Conservation (phyloP, 2,329 filamentous ascomycete genomes). For the Blumeriella jaapii region DNA sequence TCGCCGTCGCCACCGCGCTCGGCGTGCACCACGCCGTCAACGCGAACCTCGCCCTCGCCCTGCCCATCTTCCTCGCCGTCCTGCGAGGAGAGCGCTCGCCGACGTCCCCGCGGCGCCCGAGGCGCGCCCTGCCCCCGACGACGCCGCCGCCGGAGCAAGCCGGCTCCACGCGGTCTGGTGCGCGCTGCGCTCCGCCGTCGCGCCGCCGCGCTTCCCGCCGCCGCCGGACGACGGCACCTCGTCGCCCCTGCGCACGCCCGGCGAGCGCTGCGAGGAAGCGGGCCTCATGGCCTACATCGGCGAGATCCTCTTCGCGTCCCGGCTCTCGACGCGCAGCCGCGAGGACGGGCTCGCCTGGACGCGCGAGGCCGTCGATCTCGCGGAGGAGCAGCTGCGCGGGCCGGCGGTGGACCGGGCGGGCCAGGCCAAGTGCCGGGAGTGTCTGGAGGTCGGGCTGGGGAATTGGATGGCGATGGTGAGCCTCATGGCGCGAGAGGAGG, state of each 20-base stretch:
- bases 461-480: conserved; percentile 80
- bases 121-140: conserved; percentile 10
- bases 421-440: conserved; percentile 61
- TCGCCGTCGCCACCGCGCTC: conserved; percentile 64
- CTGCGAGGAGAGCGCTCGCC: conserved; percentile 60
- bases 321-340: conserved; percentile 29
- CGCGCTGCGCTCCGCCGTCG: conserved; percentile 25
- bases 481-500: conserved; percentile 37
- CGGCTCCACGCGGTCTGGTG: conserved; percentile 22
- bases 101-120: conserved; percentile 23
- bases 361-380: conserved; percentile 48
- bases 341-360: conserved; percentile 82
- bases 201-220: conserved; percentile 55
- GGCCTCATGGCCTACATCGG: conserved; percentile 83
- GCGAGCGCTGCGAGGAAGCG: conserved; percentile 71
- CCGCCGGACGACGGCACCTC: conserved; percentile 59
- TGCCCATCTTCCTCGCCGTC: conserved; percentile 78
- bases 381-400: conserved; percentile 3
- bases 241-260: conserved; percentile 50
- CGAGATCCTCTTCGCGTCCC: conserved; percentile 75
- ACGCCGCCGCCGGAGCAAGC: conserved; percentile 9
- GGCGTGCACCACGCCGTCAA: conserved; percentile 66
- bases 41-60: conserved; percentile 53
- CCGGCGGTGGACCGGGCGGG: conserved; percentile 11
- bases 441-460: conserved; percentile 60